phyloP scores from a whole-genome alignment of 2,329 filamentous ascomycete species.

The Berkeleyomyces basicola region DNA sequence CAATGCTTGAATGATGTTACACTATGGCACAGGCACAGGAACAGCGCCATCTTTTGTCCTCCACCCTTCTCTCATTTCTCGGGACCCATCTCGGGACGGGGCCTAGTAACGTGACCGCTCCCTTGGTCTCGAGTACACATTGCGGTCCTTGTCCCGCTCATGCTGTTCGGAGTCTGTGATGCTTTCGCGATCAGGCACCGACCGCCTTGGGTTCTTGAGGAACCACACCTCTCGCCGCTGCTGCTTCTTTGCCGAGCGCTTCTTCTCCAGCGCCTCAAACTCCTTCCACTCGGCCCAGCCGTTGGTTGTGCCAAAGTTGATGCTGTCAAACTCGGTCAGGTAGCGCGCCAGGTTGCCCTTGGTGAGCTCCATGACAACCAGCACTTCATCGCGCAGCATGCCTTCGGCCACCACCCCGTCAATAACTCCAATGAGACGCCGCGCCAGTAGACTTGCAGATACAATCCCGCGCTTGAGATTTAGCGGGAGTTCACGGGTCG shows the following conservation, averaged over 20 bases:
- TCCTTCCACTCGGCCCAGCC: conserved; percentile 12
- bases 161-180: not conserved
- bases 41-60: not conserved
- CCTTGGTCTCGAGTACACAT: not conserved
- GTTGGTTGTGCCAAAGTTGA: conserved; percentile 2
- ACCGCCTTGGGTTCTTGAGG: not conserved
- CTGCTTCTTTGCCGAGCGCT: not conserved
- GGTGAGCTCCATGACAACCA: not conserved
- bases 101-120: not conserved
- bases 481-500: not conserved
- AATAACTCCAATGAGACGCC: conserved; percentile 16
- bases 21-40: not conserved
- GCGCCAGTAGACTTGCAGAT: conserved; percentile 17
- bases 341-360: conserved; percentile 4
- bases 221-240: conserved; percentile 2
- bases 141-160: not conserved
- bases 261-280: not conserved
- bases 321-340: conserved; percentile 4
- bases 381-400: conserved; percentile 2
- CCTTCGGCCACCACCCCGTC: conserved; percentile 6
- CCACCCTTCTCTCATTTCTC: not conserved
- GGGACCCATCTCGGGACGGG: not conserved
- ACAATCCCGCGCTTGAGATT: conserved; percentile 4
- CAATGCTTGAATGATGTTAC: not conserved
- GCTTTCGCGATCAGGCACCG: not conserved